Base-by-base conservation (phyloP, 2,329 filamentous ascomycete species). In the Coccinonectria pachysandricola region DNA sequence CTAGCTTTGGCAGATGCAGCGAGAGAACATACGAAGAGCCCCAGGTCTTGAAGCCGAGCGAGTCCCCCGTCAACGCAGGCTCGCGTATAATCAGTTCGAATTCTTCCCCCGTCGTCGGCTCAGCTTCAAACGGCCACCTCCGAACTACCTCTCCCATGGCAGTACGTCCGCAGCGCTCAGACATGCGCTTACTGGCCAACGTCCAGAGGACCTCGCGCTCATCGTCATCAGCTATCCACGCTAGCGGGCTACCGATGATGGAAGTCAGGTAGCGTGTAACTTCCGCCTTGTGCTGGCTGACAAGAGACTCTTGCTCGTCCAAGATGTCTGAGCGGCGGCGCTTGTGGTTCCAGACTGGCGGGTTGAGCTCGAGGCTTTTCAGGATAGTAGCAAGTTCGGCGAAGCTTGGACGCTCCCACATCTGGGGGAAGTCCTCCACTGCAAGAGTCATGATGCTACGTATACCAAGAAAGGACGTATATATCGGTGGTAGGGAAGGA, bases 41-140 rank as follows among this genome's bases (percentile, higher is more conserved):
- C 91, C 91, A 96, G 0, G 91, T 98, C 55, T 98, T 96, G 52
- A 92, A 68, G 2, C 91, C 91, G 11, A 96, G 64, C 32, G 83
- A 81, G 53, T 95, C 88, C 6, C 81, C 81, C 0, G 84, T 93
- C 30, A 96, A 63, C 1, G 86, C 77, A 2, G 91, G 91, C 50
- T 98, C 91, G 30, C 84, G 71, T 19, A 98, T 74, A 18, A 69
- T 66, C 26, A 98, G 61, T 23, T 77, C 67, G 40, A 86, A 66
- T 2, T 55, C 40, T 14, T 60, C 52, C 14, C 50, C 44, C 3
- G 42, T 32, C 8, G 34, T 23, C 10, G 29, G 40, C 22, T 39
- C 46, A 6, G 37, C 43, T 13, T 35, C 44, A 36, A 74, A 69
- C 2, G 66, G 66, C 70, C 70, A 75, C 5, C 53, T 52, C 16